Base-by-base conservation (phyloP, 208 protist species). In the Porcisia deanei region DNA sequence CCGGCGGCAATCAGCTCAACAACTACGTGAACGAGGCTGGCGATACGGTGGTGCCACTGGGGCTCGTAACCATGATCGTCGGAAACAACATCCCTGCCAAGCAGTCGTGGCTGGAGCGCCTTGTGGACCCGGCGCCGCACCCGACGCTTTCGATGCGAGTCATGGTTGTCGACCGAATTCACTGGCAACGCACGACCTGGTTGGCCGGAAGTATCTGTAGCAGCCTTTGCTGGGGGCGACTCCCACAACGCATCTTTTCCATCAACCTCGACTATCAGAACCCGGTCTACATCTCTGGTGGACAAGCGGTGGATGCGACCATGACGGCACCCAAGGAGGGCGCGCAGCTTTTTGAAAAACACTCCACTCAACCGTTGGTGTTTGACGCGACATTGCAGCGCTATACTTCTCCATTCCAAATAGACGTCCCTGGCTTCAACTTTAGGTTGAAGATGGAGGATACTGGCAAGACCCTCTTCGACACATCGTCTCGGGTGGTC, bases 101-200 rank as follows among this genome's bases (percentile, higher is more conserved):
- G 64, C 87, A 91, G 73, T 85, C 83, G 25, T 73, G 74, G 76
- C 59, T 94, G 4, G 89, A 94, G 79, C 73, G 77, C 16, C 30
- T 69, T 30, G 58, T 94, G 0, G 92, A 96, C 78, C 90, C 92
- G 0, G 87, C 88, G 25, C 92, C 92, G 39, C 90, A 96, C 79
- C 71, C 89, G 30, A 94, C 89, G 55, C 73, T 96, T 14, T 91
- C 84, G 66, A 81, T 96, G 61, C 90, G 90, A 30, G 72, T 94
- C 45, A 84, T 88, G 67, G 90, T 94, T 25, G 76, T 93, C 71
- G 92, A 96, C 72, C 90, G 92, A 71, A 88, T 94, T 69, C 87
- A 94, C 78, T 96, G 92, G 90, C 92, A 94, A 76, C 92, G 90
- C 73, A 96, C 90, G 20, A 86, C 76, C 39, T 96, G 92, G 90